Conservation (phyloP, 352 stramenopile genomes). For the Phytophthora crassamura region DNA sequence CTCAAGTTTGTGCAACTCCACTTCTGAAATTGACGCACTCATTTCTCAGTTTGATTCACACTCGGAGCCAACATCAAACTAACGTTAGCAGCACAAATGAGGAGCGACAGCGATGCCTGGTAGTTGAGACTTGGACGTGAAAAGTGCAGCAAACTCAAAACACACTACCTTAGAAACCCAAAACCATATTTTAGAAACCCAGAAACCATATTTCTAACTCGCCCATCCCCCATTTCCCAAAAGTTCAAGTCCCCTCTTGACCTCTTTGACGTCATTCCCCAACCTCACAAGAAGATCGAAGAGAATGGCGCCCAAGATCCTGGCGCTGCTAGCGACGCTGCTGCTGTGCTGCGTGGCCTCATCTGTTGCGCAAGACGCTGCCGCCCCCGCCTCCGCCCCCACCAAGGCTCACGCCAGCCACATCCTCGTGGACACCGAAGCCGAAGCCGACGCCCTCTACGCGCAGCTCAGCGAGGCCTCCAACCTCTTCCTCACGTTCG, state of each 20-base stretch:
- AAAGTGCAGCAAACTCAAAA: too few relatives aligned
- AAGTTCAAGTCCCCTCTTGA: too few relatives aligned
- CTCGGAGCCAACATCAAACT: too few relatives aligned
- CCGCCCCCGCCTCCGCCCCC: conserved; percentile 18
- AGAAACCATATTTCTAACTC: too few relatives aligned
- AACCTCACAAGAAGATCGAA: neutral
- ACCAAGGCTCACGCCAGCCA: conserved; percentile 75
- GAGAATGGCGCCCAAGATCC: conserved; percentile 30
- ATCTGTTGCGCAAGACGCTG: conserved; percentile 9
- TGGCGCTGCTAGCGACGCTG: conserved; percentile 33
- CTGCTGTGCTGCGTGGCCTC: conserved; percentile 27
- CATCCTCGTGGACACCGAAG: conserved; percentile 81
- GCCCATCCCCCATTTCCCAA: too few relatives aligned
- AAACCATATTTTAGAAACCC: too few relatives aligned
- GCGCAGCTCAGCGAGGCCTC: conserved; percentile 52
- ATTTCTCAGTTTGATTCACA: neutral
- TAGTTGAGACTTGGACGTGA: too few relatives aligned
- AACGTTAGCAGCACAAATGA: too few relatives aligned
- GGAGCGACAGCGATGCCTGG: too few relatives aligned
- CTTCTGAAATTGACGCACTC: conserved; percentile 21
- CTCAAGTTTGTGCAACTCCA: conserved; percentile 17
- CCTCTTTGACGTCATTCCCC: too few relatives aligned
- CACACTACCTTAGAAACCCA: too few relatives aligned
- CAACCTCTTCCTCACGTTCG: conserved; percentile 69
- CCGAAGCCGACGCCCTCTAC: conserved; percentile 63